A percentile compares a stretch with the other conserved stretches of the same genome.
These are phyloP conservation scores for Populus euphratica DNA, from an alignment of 345 rosid genomes.

Conservation along the genomic window DNA sequence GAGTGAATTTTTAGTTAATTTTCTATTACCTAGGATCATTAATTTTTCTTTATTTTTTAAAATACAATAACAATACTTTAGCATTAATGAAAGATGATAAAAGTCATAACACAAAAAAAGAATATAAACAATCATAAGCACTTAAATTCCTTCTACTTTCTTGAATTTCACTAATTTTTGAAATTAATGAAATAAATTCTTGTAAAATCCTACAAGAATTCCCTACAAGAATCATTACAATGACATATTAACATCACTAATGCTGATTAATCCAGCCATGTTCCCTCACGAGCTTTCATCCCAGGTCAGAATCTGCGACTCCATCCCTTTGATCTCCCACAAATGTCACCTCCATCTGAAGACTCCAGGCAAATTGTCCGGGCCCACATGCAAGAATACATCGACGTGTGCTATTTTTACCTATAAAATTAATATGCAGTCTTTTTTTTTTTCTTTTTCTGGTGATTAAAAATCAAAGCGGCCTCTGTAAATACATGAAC, in stretches of 20 bases:
- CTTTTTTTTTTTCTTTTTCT: background rate
- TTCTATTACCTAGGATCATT: no score
- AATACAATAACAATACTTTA: no score
- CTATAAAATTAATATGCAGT: background rate
- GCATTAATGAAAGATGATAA: background rate
- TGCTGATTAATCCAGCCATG: background rate
- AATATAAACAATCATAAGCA: background rate
- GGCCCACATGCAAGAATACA: background rate
- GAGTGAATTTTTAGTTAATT: no score
- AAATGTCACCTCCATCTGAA: background rate
- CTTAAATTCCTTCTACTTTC: background rate
- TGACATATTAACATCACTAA: background rate
- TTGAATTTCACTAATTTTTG: background rate
- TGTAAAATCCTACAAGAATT: conserved; percentile 1
- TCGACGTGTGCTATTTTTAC: background rate
- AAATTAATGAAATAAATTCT: background rate
- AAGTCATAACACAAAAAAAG: no score
- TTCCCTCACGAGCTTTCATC: background rate
- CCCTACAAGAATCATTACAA: background rate
- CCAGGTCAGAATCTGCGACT: background rate
- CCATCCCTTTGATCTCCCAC: background rate
- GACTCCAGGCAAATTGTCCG: background rate
- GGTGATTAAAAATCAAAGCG: conserved; percentile 9
- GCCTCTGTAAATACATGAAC: conserved; percentile 27
- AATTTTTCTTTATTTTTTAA: no score